phyloP scores from a whole-genome alignment of 805 yeast species.

The Metschnikowia hibisci region DNA sequence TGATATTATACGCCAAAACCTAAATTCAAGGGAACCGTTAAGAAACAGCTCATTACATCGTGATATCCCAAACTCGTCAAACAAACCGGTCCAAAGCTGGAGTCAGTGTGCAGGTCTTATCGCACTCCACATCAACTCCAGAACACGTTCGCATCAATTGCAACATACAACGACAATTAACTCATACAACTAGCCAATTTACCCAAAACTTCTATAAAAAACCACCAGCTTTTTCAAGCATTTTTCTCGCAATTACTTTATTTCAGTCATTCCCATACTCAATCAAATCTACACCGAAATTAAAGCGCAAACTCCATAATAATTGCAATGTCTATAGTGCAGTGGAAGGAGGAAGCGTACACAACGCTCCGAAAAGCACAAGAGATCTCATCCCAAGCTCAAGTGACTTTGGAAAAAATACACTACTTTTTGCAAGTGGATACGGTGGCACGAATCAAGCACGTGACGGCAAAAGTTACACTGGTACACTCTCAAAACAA shows the following conservation, averaged over 20 bases:
- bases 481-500: constrained; percentile 17
- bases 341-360: constrained; percentile 32
- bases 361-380: constrained; percentile 28
- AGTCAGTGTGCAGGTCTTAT: background rate
- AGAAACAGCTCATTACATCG: too few species aligned
- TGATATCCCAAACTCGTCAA: too few species aligned
- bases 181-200: background rate
- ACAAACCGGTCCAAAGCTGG: too few species aligned
- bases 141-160: background rate
- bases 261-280: too few species aligned
- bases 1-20: too few species aligned
- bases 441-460: constrained; percentile 22
- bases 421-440: constrained; percentile 20
- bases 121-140: background rate
- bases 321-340: constrained; percentile 9
- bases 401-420: constrained; percentile 25
- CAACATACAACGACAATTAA: background rate
- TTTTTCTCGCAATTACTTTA: too few species aligned
- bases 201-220: background rate
- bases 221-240: too few species aligned
- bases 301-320: too few species aligned
- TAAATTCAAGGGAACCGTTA: too few species aligned
- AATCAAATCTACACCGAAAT: too few species aligned
- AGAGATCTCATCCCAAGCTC: constrained; percentile 32
- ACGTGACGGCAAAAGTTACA: constrained; percentile 15